A percentile compares a stretch with the other conserved stretches of the same genome.
These are phyloP conservation scores for Peronosclerospora sorghi DNA, from an alignment of 352 stramenopile genomes.

Conservation along the genomic window DNA sequence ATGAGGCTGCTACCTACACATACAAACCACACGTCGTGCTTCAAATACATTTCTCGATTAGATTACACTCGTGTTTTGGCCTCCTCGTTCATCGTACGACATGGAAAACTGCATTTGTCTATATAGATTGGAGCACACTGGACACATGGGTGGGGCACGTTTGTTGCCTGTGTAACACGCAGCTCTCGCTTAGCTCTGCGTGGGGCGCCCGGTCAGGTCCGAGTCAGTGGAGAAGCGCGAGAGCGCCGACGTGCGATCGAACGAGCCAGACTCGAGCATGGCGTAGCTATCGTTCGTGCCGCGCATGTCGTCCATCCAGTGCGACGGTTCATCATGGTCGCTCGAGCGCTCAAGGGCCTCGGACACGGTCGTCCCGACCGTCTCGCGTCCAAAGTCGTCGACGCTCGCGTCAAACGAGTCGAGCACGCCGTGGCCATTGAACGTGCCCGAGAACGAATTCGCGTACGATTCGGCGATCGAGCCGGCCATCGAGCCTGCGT, in stretches of 20 bases:
- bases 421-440: slow-evolving; percentile 39
- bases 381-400: slow-evolving; percentile 28
- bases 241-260: slow-evolving; percentile 55
- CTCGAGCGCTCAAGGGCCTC: slow-evolving; percentile 19
- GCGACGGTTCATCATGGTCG: slow-evolving; percentile 23
- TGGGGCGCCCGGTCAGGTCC: slow-evolving; percentile 27
- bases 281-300: slow-evolving; percentile 76
- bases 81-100: too few species aligned
- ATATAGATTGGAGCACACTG: too few species aligned
- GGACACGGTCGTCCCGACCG: slow-evolving; percentile 19
- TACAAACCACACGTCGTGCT: too few species aligned
- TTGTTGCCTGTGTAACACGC: too few species aligned
- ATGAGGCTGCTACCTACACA: too few species aligned
- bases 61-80: too few species aligned
- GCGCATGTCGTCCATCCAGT: slow-evolving; percentile 79
- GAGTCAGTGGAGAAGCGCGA: slow-evolving; percentile 70
- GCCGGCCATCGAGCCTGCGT: slow-evolving; percentile 9
- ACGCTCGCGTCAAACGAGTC: slow-evolving; percentile 42
- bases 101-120: too few species aligned
- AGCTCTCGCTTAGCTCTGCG: slow-evolving; percentile 22
- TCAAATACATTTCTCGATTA: too few species aligned
- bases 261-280: slow-evolving; percentile 71
- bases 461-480: slow-evolving; percentile 29
- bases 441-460: slow-evolving; percentile 32
- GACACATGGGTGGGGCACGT: too few species aligned